phyloP scores from a whole-genome alignment of 345 rosid species.

The Eucalyptus melliodora region DNA sequence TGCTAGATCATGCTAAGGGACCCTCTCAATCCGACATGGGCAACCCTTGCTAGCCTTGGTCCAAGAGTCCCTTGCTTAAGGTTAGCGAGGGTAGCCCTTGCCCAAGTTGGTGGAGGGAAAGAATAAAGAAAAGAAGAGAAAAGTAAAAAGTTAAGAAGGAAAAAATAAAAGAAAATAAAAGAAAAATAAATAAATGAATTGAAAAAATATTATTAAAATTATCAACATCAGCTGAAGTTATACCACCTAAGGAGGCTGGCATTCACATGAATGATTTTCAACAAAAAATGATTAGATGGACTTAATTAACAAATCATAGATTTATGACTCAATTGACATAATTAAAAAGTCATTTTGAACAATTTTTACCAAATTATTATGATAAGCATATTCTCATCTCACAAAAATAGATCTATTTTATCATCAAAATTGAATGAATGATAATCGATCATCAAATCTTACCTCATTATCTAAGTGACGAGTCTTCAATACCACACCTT shows the following conservation, averaged over 20 bases:
- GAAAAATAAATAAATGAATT: too few relatives aligned
- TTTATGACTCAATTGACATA: too few relatives aligned
- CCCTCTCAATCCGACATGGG: not conserved
- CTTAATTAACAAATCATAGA: too few relatives aligned
- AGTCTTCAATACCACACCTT: not conserved
- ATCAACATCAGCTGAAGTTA: rapidly evolving
- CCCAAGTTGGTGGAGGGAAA: not conserved
- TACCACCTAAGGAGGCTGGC: rapidly evolving
- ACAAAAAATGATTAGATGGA: rapidly evolving
- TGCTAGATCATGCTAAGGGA: too few relatives aligned
- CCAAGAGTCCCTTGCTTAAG: too few relatives aligned
- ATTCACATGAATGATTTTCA: rapidly evolving
- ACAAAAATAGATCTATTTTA: not conserved
- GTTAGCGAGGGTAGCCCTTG: too few relatives aligned
- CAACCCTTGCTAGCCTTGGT: not conserved
- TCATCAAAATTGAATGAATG: not conserved
- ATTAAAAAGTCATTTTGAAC: too few relatives aligned
- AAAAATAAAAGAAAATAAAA: too few relatives aligned
- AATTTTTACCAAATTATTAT: too few relatives aligned
- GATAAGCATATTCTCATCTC: not conserved
- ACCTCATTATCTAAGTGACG: not conserved
- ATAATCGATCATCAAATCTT: too few relatives aligned
- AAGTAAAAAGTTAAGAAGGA: too few relatives aligned
- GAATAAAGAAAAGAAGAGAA: not conserved
- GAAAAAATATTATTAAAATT: too few relatives aligned